Percentiles rank a stretch among this genome's conserved stretches.
Evolutionary conservation across 495 filamentous ascomycete genomes (phyloP).

Genomic region (Aspergillus ellipticus): DNA sequence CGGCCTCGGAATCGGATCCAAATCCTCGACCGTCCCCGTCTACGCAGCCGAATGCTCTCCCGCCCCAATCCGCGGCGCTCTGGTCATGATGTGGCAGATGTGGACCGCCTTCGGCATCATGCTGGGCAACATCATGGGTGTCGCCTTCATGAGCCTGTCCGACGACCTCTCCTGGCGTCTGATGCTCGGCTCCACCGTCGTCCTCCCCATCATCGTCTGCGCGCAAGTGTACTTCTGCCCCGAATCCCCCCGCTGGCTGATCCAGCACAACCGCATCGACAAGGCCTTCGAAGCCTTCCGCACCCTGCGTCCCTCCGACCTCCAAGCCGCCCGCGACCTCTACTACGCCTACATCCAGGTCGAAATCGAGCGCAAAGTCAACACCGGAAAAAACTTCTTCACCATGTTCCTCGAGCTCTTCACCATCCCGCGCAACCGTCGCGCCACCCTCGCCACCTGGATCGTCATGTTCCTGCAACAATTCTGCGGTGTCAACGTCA

Average conservation of each 20-base stretch:
- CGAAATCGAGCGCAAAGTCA: constrained; percentile 39
- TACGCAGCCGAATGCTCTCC: constrained; percentile 57
- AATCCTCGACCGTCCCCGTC: constrained; percentile 55
- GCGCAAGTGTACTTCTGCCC: constrained; percentile 57
- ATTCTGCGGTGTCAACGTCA: constrained; percentile 52
- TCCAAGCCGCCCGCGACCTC: constrained; percentile 51
- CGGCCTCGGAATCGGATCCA: constrained; percentile 59
- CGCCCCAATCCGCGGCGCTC: constrained; percentile 52
- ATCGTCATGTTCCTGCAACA: constrained; percentile 53
- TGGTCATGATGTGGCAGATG: constrained; percentile 64
- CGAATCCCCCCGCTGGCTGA: constrained; percentile 66
- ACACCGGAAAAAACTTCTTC: constrained; percentile 44
- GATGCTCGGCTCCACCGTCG: constrained; percentile 45
- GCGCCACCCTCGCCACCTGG: constrained; percentile 49
- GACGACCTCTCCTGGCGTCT: constrained; percentile 43
- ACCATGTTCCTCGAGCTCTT: constrained; percentile 51
- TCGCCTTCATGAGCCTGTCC: constrained; percentile 54
- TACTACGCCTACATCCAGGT: constrained; percentile 52
- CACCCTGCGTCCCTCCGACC: constrained; percentile 38
- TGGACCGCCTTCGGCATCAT: constrained; percentile 78
- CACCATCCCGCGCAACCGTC: constrained; percentile 50
- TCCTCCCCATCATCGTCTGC: constrained; percentile 41
- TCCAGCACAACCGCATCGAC: constrained; percentile 50
- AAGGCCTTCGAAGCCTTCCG: constrained; percentile 45
- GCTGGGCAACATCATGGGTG: constrained; percentile 65